Percentiles rank a stretch among this genome's conserved stretches.
These are phyloP conservation scores for Diplodia scrobiculata DNA, from an alignment of 2,329 filamentous ascomycete species.

Conservation along the genomic window DNA sequence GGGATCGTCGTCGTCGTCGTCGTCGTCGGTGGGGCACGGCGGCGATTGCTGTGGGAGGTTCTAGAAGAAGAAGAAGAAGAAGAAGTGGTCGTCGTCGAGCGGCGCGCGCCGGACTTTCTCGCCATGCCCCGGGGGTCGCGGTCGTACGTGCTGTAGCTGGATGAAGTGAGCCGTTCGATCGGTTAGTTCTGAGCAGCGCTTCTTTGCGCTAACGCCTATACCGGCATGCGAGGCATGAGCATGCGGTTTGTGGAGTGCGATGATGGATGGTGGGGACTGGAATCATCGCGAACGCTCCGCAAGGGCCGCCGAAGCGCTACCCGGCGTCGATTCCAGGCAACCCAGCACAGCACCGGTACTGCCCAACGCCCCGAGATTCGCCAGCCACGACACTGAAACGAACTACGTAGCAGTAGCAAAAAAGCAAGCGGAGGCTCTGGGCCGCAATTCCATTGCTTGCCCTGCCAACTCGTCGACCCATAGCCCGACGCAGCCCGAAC, in stretches of 20 bases:
- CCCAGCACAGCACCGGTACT: not conserved
- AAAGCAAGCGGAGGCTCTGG: not conserved
- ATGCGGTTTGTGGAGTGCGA: not conserved
- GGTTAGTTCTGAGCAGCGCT: not conserved
- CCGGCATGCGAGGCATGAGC: constrained; percentile 6
- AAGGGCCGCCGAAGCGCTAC: not conserved
- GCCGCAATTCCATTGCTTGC: not conserved
- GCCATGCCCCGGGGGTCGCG: not conserved
- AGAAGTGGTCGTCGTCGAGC: not conserved
- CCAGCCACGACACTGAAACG: not conserved
- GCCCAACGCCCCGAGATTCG: not conserved
- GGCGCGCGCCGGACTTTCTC: not conserved
- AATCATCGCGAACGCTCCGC: constrained; percentile 15
- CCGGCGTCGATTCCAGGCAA: not conserved
- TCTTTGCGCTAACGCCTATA: not conserved
- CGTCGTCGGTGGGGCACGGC: not conserved
- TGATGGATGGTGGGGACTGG: not conserved
- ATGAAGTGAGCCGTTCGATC: not conserved
- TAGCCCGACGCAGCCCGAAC: not conserved
- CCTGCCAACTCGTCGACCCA: not conserved
- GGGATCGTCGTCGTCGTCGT: not conserved
- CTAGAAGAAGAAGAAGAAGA: constrained; percentile 12
- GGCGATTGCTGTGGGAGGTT: constrained; percentile 5
- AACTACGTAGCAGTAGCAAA: not conserved
- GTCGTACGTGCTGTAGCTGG: not conserved